Conservation (phyloP, 108 stramenopile genomes). For the Fragilaria crotonensis region DNA sequence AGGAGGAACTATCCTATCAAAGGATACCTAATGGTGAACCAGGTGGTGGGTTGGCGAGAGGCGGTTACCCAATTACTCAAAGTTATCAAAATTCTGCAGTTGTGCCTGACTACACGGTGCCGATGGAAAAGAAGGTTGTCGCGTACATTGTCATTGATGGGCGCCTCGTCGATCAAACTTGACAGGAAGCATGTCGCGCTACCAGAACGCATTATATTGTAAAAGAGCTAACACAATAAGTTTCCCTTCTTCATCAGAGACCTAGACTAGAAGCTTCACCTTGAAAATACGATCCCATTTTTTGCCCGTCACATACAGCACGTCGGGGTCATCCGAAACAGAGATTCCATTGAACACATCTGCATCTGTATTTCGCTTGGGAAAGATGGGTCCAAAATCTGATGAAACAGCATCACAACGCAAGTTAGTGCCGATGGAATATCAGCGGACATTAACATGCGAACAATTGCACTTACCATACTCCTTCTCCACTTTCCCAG, state of each 20-base stretch:
- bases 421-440: background rate
- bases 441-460: background rate
- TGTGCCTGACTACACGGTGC: slow-evolving; percentile 12
- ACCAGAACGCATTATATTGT: too few relatives aligned
- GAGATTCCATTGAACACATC: slow-evolving; percentile 87
- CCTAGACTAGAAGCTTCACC: slow-evolving; percentile 2
- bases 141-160: slow-evolving; percentile 81
- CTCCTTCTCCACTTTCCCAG: slow-evolving; percentile 68
- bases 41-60: too few relatives aligned
- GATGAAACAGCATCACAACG: background rate
- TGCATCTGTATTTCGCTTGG: slow-evolving; percentile 26
- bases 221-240: background rate
- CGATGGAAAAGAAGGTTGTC: slow-evolving; percentile 43
- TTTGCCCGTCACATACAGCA: slow-evolving; percentile 66
- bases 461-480: slow-evolving; percentile 51
- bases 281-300: slow-evolving; percentile 3
- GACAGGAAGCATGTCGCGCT: background rate
- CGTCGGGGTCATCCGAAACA: slow-evolving; percentile 53
- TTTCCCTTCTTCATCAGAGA: background rate
- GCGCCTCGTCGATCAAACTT: slow-evolving; percentile 44
- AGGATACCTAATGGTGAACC: too few relatives aligned
- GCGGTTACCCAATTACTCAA: too few relatives aligned
- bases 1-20: too few relatives aligned
- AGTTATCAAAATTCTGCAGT: slow-evolving; percentile 29
- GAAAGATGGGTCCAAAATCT: slow-evolving; percentile 69